A percentile compares a stretch with the other conserved stretches of the same genome.
phyloP scores from a whole-genome alignment of 129 eudicot genomes.

The Centella asiatica region DNA sequence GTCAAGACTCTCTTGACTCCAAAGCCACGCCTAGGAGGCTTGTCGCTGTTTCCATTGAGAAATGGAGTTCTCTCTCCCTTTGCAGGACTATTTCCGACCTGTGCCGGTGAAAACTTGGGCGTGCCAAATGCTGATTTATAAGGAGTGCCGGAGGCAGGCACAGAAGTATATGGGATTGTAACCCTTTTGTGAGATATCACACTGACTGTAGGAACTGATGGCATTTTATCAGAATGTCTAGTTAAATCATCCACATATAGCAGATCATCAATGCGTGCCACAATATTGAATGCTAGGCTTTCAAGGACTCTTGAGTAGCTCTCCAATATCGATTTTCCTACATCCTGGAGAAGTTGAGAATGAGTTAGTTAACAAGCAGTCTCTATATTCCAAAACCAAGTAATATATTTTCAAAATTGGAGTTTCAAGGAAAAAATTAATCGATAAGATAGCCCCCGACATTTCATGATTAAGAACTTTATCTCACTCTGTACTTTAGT shows the following conservation, averaged over 20 bases:
- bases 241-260: constrained; percentile 78
- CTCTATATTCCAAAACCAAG: too few species aligned
- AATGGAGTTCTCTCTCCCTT: constrained; percentile 76
- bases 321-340: constrained; percentile 81
- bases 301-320: constrained; percentile 94
- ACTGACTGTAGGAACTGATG: constrained; percentile 40
- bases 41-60: constrained; percentile 35
- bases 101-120: constrained; percentile 63
- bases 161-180: constrained; percentile 26
- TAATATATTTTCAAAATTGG: too few species aligned
- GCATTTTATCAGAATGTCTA: constrained; percentile 51
- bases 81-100: constrained; percentile 44
- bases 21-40: constrained; percentile 59
- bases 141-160: constrained; percentile 55
- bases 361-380: too few species aligned
- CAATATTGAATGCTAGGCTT: constrained; percentile 75
- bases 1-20: constrained; percentile 80
- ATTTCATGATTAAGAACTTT: too few species aligned
- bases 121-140: constrained; percentile 52
- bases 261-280: constrained; percentile 85
- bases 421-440: too few species aligned
- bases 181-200: constrained; percentile 54
- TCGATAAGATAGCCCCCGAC: too few species aligned
- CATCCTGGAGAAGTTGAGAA: constrained; percentile 43
- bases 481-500: too few species aligned